Percentiles rank a stretch among this genome's conserved stretches.
phyloP scores from a whole-genome alignment of 2,329 filamentous ascomycete species.

The Fusarium irregulare region DNA sequence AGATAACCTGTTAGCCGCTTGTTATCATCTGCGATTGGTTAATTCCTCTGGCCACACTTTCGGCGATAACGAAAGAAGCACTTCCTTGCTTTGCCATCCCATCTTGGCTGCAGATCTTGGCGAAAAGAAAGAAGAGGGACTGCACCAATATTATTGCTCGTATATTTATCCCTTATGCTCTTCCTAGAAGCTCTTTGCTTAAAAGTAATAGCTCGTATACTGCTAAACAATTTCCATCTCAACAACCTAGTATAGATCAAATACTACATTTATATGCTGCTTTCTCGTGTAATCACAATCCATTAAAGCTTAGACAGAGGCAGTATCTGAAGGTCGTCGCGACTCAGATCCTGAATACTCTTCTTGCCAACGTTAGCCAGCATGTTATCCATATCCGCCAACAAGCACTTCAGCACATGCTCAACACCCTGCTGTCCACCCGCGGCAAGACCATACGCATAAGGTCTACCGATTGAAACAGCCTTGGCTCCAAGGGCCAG shows the following conservation, averaged over 20 bases:
- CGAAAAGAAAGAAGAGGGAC: not conserved
- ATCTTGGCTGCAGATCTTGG: too few species aligned
- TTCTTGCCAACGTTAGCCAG: slow-evolving; percentile 66
- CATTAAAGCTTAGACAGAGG: slow-evolving; percentile 10
- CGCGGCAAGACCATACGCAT: slow-evolving; percentile 52
- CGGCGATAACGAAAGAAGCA: slow-evolving; percentile 9
- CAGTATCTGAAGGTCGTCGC: slow-evolving; percentile 35
- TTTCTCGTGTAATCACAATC: not conserved
- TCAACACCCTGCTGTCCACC: slow-evolving; percentile 63
- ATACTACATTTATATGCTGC: not conserved
- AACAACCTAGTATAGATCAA: not conserved
- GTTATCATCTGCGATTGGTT: not conserved
- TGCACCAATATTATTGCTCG: not conserved
- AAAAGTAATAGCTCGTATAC: not conserved
- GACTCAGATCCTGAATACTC: slow-evolving; percentile 46
- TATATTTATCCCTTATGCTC: not conserved
- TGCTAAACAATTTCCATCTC: not conserved
- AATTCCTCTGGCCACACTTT: not conserved
- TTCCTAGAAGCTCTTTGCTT: not conserved
- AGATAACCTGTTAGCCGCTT: slow-evolving; percentile 1
- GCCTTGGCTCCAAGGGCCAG: slow-evolving; percentile 55
- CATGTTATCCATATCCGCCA: slow-evolving; percentile 61
- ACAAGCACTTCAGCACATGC: slow-evolving; percentile 59
- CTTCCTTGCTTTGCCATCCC: not conserved
- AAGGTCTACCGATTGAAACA: slow-evolving; percentile 58